Evolutionary conservation across 495 filamentous ascomycete species (phyloP).

Genomic region (Gamarada debralockiae): DNA sequence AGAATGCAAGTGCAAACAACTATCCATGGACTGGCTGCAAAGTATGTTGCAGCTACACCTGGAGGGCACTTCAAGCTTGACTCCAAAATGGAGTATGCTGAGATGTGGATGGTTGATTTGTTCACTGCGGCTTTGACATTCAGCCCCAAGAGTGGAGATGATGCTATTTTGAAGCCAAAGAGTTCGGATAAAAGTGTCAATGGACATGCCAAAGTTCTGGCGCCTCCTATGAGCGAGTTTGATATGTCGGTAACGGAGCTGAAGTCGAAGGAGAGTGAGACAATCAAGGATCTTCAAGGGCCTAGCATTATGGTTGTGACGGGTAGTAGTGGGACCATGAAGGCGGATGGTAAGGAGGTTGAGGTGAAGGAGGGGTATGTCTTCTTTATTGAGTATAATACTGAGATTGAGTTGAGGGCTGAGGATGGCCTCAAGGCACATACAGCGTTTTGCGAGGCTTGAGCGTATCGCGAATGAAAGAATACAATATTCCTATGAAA

Average conservation of each 20-base stretch:
- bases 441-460: constrained; percentile 18
- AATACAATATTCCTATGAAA: too few relatives aligned
- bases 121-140: constrained; percentile 62
- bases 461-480: too few relatives aligned
- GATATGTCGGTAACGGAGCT: constrained; percentile 60
- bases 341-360: constrained; percentile 45
- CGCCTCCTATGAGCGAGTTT: constrained; percentile 70
- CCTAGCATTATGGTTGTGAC: constrained; percentile 64
- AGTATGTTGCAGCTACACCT: constrained; percentile 63
- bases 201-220: constrained; percentile 58
- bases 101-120: too few relatives aligned
- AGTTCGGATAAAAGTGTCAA: constrained; percentile 48
- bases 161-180: constrained; percentile 45
- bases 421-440: constrained; percentile 13
- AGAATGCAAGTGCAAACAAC: constrained; percentile 46
- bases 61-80: constrained; percentile 78
- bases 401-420: constrained; percentile 12
- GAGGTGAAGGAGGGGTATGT: constrained; percentile 61
- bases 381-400: constrained; percentile 53
- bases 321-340: constrained; percentile 55
- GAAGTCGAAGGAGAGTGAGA: constrained; percentile 52
- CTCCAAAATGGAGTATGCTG: constrained; percentile 62
- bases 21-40: constrained; percentile 62
- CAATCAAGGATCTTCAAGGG: constrained; percentile 50
- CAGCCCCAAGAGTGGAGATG: constrained; percentile 49